Evolutionary conservation across 1,284 basidiomycete genomes (phyloP).

Genomic region (Athelia sp.): DNA sequence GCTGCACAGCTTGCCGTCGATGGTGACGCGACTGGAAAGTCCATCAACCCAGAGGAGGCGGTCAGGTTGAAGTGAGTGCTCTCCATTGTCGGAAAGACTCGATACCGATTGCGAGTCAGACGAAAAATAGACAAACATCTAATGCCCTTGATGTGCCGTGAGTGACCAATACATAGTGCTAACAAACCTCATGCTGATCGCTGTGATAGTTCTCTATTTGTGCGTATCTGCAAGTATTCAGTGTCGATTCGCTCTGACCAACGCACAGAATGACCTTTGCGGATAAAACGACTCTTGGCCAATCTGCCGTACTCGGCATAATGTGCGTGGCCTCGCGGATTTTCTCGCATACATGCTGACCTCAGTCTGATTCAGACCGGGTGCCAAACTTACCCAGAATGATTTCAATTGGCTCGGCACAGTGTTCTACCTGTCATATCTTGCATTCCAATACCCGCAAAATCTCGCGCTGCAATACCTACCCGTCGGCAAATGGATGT

Average conservation of each 20-base stretch:
- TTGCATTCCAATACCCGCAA: conserved; percentile 62
- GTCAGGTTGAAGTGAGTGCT: conserved; percentile 29
- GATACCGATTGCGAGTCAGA: conserved; percentile 26
- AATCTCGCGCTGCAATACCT: conserved; percentile 73
- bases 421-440: conserved; percentile 52
- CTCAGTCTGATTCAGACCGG: conserved; percentile 19
- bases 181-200: no score
- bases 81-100: not conserved
- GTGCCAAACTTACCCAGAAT: conserved; percentile 39
- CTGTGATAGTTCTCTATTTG: conserved; percentile 58
- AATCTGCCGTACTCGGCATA: conserved; percentile 67
- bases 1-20: conserved; percentile 35
- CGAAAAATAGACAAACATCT: conserved; percentile 69
- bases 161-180: no score
- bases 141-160: conserved; percentile 76
- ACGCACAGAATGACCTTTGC: conserved; percentile 53
- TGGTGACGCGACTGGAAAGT: conserved; percentile 20
- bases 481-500: conserved; percentile 74
- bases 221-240: conserved; percentile 29
- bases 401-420: conserved; percentile 69
- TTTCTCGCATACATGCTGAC: conserved; percentile 18
- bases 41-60: conserved; percentile 35
- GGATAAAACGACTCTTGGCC: conserved; percentile 75
- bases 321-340: conserved; percentile 30
- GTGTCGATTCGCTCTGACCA: conserved; percentile 18